Conservation (phyloP, 1,139 yeast species). For the Insectozyma bohioensis region DNA sequence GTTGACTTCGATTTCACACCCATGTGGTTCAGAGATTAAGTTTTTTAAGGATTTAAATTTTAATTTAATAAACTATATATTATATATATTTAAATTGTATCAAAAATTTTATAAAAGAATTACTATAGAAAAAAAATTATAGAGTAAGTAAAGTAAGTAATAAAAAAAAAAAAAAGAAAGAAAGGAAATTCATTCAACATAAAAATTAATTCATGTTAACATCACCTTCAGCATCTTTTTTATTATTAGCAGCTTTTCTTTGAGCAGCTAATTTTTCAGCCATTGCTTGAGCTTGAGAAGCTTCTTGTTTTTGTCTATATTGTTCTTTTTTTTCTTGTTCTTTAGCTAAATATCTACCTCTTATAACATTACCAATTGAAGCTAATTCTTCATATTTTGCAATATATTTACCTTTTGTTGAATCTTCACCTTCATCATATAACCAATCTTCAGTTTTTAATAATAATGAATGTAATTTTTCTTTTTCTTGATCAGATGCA, state of each 20-base stretch:
- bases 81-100: no score
- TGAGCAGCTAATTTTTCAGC: constrained; percentile 90
- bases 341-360: constrained; percentile 92
- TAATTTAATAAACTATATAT: no score
- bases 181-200: background rate
- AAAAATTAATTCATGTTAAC: constrained; percentile 35
- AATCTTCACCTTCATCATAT: constrained; percentile 95
- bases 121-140: no score
- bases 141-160: no score
- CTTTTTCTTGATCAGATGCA: constrained; percentile 89
- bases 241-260: constrained; percentile 46
- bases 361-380: constrained; percentile 88
- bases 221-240: constrained; percentile 42
- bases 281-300: constrained; percentile 81
- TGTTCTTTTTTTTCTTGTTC: constrained; percentile 96
- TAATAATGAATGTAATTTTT: constrained; percentile 69
- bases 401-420: constrained; percentile 94
- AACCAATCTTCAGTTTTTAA: constrained; percentile 96
- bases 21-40: no score
- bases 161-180: background rate
- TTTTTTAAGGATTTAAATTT: no score
- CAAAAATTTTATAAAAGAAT: no score
- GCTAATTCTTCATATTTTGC: constrained; percentile 98
- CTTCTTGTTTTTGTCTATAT: constrained; percentile 82
- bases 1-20: no score